Evolutionary conservation across 345 rosid genomes (phyloP).

Genomic region (Moricandia moricandioides): DNA sequence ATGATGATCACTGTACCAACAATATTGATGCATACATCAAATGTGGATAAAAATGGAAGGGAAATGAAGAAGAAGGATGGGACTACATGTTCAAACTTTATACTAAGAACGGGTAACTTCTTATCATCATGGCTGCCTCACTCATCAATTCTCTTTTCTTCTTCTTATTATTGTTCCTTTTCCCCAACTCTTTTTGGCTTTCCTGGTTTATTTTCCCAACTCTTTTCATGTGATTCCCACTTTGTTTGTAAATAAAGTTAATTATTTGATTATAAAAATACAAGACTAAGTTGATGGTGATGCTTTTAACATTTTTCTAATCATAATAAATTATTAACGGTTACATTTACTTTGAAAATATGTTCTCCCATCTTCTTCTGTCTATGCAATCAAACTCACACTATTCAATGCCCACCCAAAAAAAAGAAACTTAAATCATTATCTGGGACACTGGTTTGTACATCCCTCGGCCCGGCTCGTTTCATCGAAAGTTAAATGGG

Average conservation of each 20-base stretch:
- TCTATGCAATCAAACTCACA: neutral
- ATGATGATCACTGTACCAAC: slow-evolving; percentile 19
- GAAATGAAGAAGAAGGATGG: slow-evolving; percentile 32
- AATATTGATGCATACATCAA: slow-evolving; percentile 7
- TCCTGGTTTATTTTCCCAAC: neutral
- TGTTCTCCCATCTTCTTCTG: neutral
- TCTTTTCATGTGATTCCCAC: slow-evolving; percentile 29
- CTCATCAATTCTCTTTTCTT: slow-evolving; percentile 31
- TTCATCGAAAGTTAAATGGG: neutral
- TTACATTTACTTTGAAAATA: neutral
- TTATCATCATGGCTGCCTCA: slow-evolving; percentile 51
- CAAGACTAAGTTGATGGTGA: slow-evolving; percentile 6
- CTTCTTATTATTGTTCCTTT: slow-evolving; percentile 5
- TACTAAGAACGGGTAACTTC: slow-evolving; percentile 44
- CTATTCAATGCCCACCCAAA: neutral
- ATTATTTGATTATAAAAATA: neutral
- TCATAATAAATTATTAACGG: slow-evolving; percentile 9
- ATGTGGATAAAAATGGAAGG: slow-evolving; percentile 30
- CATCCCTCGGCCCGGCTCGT: slow-evolving; percentile 1
- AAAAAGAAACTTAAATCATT: neutral
- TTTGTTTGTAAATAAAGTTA: neutral
- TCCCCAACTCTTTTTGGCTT: slow-evolving; percentile 22
- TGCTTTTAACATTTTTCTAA: slow-evolving; percentile 13
- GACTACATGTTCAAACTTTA: slow-evolving; percentile 40
- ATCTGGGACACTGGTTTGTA: neutral